phyloP scores from a whole-genome alignment of 306 rosid species.

The Cucurbita moschata region DNA sequence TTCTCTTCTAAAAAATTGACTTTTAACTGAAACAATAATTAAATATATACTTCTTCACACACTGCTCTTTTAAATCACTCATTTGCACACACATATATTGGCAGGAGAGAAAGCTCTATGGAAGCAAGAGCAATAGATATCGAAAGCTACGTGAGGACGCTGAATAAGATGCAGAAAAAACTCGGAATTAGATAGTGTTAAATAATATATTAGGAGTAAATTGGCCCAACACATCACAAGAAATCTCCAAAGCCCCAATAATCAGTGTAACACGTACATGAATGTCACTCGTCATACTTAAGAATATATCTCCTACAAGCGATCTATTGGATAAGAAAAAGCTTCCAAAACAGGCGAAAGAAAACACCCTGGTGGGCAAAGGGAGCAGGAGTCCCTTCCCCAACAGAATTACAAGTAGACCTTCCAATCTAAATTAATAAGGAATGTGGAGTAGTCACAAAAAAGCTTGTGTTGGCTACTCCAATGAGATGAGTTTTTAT shows the following conservation, averaged over 20 bases:
- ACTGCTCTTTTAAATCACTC: background rate
- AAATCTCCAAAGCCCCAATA: background rate
- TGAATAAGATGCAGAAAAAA: background rate
- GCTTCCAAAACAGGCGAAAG: too few species aligned
- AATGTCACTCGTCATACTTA: background rate
- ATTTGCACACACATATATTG: background rate
- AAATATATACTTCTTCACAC: background rate
- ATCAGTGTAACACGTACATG: background rate
- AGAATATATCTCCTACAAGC: background rate
- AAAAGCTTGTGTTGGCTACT: too few species aligned
- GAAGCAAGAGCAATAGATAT: background rate
- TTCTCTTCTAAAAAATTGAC: background rate
- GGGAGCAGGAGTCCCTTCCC: too few species aligned
- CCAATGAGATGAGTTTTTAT: background rate
- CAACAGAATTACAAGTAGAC: too few species aligned
- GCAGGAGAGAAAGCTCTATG: background rate
- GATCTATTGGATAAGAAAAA: background rate
- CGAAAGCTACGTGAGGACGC: background rate
- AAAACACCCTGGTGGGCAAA: too few species aligned
- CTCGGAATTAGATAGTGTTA: background rate
- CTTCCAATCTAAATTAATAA: too few species aligned
- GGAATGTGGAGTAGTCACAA: too few species aligned
- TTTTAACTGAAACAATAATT: background rate
- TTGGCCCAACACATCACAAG: background rate
- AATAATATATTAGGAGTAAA: background rate